Conservation (phyloP, 768 basidiomycete species). For the Naganishia randhawae region DNA sequence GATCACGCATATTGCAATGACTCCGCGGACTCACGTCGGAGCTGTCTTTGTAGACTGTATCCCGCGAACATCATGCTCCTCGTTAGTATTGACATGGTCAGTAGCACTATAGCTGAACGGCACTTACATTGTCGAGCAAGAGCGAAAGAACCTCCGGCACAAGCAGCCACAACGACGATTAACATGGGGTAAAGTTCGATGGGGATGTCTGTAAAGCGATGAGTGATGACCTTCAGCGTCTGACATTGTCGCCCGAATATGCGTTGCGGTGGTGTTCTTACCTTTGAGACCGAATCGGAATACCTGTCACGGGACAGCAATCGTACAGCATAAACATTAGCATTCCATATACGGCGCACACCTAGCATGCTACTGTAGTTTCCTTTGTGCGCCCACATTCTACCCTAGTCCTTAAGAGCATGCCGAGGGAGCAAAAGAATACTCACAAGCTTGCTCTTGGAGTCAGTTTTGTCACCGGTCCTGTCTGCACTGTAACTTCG, state of each 20-base stretch:
- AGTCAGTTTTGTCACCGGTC: conserved; percentile 21
- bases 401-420: too few species aligned
- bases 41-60: conserved; percentile 42
- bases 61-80: too few species aligned
- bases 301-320: not conserved
- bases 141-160: conserved; percentile 43
- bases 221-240: not conserved
- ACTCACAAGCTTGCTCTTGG: conserved; percentile 49
- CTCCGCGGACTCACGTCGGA: conserved; percentile 40
- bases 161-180: conserved; percentile 44
- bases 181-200: conserved; percentile 50
- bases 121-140: conserved; percentile 34
- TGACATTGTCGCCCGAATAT: not conserved
- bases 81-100: too few species aligned
- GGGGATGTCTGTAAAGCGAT: conserved; percentile 39
- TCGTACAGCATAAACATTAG: not conserved
- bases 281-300: conserved; percentile 48
- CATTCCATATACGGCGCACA: not conserved
- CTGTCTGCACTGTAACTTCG: conserved; percentile 25
- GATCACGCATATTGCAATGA: too few species aligned
- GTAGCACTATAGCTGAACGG: not conserved
- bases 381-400: not conserved
- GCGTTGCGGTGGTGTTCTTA: conserved; percentile 19
- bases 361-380: not conserved
- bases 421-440: not conserved